phyloP scores from a whole-genome alignment of 2,329 filamentous ascomycete species.

The Phyllosticta capitalensis region DNA sequence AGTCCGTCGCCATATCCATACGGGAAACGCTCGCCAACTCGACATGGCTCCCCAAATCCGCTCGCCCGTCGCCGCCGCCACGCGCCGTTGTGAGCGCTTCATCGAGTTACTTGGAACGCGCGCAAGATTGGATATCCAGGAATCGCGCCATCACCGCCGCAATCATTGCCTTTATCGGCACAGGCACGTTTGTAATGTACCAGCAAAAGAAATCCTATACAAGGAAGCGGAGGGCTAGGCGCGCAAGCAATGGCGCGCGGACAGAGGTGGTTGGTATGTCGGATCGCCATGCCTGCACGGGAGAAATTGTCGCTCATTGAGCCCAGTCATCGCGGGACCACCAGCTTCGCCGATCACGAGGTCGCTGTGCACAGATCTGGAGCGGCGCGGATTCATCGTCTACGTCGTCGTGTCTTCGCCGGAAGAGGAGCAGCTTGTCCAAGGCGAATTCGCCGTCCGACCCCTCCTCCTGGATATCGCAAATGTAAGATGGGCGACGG shows the following conservation, averaged over 20 bases:
- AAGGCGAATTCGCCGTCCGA: slow-evolving; percentile 69
- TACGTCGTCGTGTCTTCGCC: slow-evolving; percentile 79
- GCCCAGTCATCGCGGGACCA: slow-evolving; percentile 73
- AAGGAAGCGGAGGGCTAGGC: slow-evolving; percentile 63
- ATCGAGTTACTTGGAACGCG: slow-evolving; percentile 42
- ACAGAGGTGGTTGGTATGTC: slow-evolving; percentile 62
- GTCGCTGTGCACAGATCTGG: slow-evolving; percentile 75
- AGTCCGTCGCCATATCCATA: slow-evolving; percentile 60
- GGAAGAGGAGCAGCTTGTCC: slow-evolving; percentile 74
- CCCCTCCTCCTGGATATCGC: slow-evolving; percentile 75
- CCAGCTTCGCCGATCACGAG: slow-evolving; percentile 74
- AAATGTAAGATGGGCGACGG: slow-evolving; percentile 47
- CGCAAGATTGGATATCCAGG: slow-evolving; percentile 60
- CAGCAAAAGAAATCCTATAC: slow-evolving; percentile 50
- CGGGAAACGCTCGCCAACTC: slow-evolving; percentile 59
- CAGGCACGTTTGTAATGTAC: slow-evolving; percentile 49
- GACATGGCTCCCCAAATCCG: slow-evolving; percentile 62
- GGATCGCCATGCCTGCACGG: background rate
- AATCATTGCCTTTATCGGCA: slow-evolving; percentile 60
- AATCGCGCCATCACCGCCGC: slow-evolving; percentile 67
- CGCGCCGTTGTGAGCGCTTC: slow-evolving; percentile 28
- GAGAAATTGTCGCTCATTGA: slow-evolving; percentile 11
- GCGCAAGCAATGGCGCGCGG: slow-evolving; percentile 72
- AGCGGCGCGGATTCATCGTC: slow-evolving; percentile 85
- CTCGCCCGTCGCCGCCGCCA: slow-evolving; percentile 48